Evolutionary conservation across 2,329 filamentous ascomycete genomes (phyloP), one percentile per base, ranked within the genome.

Genomic region (Colletotrichum cordylinicola): DNA sequence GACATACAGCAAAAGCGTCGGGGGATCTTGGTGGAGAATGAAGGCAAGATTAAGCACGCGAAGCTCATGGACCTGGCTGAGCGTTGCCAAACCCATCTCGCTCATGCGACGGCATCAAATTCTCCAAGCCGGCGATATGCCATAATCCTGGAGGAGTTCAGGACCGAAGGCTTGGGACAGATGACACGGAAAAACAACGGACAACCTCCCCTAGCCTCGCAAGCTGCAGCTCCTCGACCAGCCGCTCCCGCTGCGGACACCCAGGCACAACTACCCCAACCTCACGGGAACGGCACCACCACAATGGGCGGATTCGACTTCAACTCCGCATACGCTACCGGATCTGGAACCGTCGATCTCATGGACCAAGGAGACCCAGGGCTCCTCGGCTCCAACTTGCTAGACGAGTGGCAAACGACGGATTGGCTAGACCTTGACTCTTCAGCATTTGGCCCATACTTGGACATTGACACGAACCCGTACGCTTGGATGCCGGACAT

Each of bases 51-150:
- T 2, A 76, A 52, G 12, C 76, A 77, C 13, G 58, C 67, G 7
- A 72, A 84, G 67, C 81, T 87, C 12, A 81, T 86, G 52, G 78
- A 84, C 31, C 80, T 84, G 9, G 85, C 87, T 7, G 84, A 85
- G 31, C 79, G 80, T 27, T 86, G 86, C 70, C 85, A 87, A 64
- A 82, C 79, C 2, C 85, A 86, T 75, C 84, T 88, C 4, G 80
- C 79, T 10, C 79, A 79, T 73, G 82, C 80, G 7, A 79, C 78
- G 2, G 78, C 78, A 2, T 77, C 70, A 2, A 79, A 79, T 60
- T 79, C 78, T 4, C 78, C 78, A 1, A 79, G 78, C 24, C 69
- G 78, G 2, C 61, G 77, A 4, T 79, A 79, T 48, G 78, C 78
- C n/a, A 73, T 79, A 7, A 79, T 79, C 4, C 70, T 79, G 1